Percentiles rank a stretch among this genome's conserved stretches.
Conservation (phyloP, 768 basidiomycete genomes). For the Leucosporidium creatinivorum region DNA sequence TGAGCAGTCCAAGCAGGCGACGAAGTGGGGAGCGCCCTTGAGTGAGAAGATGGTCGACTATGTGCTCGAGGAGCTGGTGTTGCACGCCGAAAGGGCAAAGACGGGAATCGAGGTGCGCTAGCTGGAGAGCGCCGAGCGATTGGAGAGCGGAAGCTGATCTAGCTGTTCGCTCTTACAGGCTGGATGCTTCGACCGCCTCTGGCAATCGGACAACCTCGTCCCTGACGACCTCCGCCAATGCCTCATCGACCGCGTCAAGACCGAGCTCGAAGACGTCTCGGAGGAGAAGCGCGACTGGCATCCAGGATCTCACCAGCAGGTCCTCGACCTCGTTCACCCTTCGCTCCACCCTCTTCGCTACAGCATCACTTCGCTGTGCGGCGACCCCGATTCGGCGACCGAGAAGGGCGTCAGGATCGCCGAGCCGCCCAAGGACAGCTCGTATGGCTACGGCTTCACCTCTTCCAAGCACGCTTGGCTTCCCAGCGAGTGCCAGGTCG, state of each 20-base stretch:
- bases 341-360: conserved; percentile 46
- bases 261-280: conserved; percentile 43
- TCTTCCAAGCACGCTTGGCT: conserved; percentile 15
- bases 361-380: conserved; percentile 18
- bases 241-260: background rate
- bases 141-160: background rate
- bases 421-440: background rate
- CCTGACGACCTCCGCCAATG: conserved; percentile 32
- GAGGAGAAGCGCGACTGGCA: conserved; percentile 48
- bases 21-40: background rate
- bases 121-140: no score
- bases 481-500: conserved; percentile 18
- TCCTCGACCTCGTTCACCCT: conserved; percentile 49
- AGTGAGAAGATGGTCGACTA: conserved; percentile 11
- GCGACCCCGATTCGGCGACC: no score
- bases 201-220: conserved; percentile 41
- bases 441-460: background rate
- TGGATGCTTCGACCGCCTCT: conserved; percentile 34
- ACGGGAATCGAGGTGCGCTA: background rate
- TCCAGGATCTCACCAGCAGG: conserved; percentile 46
- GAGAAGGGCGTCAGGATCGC: no score
- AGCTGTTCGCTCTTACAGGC: conserved; percentile 4
- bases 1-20: no score
- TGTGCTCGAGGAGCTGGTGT: conserved; percentile 3
- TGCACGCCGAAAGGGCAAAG: background rate